A percentile compares a stretch with the other conserved stretches of the same genome.
phyloP scores from a whole-genome alignment of 2,329 filamentous ascomycete species.

The Cercospora sp. region DNA sequence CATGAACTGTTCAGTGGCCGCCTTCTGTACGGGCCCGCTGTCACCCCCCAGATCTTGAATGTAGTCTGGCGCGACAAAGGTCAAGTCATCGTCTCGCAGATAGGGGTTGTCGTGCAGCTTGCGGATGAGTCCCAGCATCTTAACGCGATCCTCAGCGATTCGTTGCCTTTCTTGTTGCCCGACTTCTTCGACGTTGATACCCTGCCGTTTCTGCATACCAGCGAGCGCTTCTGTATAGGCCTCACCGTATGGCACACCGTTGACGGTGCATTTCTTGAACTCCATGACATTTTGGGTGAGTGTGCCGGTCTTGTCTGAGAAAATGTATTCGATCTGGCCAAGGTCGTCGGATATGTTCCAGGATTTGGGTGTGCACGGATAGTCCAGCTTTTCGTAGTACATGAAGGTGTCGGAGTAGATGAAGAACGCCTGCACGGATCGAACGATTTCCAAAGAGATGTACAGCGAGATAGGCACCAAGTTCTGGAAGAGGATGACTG shows the following conservation, averaged over 20 bases:
- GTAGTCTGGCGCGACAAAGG: conserved; percentile 89
- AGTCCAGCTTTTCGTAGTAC: conserved; percentile 94
- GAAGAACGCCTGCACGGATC: conserved; percentile 89
- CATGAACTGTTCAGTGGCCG: conserved; percentile 88
- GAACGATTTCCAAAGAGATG: conserved; percentile 94
- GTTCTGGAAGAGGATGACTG: conserved; percentile 93
- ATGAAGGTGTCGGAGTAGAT: conserved; percentile 95
- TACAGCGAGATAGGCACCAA: conserved; percentile 98
- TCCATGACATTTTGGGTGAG: conserved; percentile 95
- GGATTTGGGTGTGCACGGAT: conserved; percentile 93
- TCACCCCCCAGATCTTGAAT: conserved; percentile 78
- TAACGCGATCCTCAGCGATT: conserved; percentile 73
- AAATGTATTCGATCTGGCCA: conserved; percentile 98
- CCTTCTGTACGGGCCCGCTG: conserved; percentile 72
- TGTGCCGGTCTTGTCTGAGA: conserved; percentile 91
- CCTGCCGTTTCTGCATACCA: conserved; percentile 90
- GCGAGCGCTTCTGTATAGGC: conserved; percentile 96
- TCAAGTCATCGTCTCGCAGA: conserved; percentile 82
- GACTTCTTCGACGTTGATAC: conserved; percentile 82
- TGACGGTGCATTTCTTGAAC: conserved; percentile 97
- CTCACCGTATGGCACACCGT: conserved; percentile 94
- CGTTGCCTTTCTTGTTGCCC: conserved; percentile 69
- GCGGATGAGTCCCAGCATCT: conserved; percentile 71
- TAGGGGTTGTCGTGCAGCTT: conserved; percentile 86
- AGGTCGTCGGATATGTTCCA: conserved; percentile 99